These are phyloP conservation scores for Tylopilus cervinicoccineus DNA, from an alignment of 768 basidiomycete genomes.

Conservation along the genomic window DNA sequence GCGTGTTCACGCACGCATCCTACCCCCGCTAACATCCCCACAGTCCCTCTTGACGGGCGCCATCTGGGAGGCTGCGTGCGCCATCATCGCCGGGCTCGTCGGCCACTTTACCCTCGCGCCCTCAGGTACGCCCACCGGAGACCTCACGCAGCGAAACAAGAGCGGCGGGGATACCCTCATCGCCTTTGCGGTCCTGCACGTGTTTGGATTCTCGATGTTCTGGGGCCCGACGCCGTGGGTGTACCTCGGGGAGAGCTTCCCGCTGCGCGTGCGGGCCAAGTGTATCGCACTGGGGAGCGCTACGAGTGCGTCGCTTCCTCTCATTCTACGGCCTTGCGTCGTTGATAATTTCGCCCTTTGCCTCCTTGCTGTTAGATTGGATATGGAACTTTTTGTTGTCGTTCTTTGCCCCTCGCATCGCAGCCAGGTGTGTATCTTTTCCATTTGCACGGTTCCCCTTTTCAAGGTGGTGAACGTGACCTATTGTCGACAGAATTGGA, in stretches of 20 bases:
- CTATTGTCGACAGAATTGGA: conserved; percentile 46
- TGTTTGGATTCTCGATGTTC: conserved; percentile 66
- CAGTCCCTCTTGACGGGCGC: conserved; percentile 38
- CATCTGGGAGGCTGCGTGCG: conserved; percentile 52
- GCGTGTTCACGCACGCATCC: conserved; percentile 19
- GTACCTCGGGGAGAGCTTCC: conserved; percentile 79
- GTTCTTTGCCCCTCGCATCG: conserved; percentile 70
- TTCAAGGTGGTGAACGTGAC: neutral
- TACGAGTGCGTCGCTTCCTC: conserved; percentile 32
- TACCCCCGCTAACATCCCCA: neutral
- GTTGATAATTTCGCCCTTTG: neutral
- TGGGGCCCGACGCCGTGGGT: conserved; percentile 79
- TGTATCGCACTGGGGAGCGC: conserved; percentile 69
- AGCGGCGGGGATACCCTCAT: conserved; percentile 52
- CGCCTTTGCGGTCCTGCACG: conserved; percentile 72
- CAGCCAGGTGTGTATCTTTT: conserved; percentile 37
- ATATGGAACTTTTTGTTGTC: conserved; percentile 72
- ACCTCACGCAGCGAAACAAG: conserved; percentile 52
- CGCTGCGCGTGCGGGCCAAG: conserved; percentile 71
- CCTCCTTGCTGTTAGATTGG: conserved; percentile 38
- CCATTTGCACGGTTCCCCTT: neutral
- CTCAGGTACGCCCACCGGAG: conserved; percentile 38
- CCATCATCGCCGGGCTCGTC: conserved; percentile 64
- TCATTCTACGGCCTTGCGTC: neutral
- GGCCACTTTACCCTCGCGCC: conserved; percentile 68